Conservation (phyloP, 805 yeast genomes). For the Lachancea nothofagi region DNA sequence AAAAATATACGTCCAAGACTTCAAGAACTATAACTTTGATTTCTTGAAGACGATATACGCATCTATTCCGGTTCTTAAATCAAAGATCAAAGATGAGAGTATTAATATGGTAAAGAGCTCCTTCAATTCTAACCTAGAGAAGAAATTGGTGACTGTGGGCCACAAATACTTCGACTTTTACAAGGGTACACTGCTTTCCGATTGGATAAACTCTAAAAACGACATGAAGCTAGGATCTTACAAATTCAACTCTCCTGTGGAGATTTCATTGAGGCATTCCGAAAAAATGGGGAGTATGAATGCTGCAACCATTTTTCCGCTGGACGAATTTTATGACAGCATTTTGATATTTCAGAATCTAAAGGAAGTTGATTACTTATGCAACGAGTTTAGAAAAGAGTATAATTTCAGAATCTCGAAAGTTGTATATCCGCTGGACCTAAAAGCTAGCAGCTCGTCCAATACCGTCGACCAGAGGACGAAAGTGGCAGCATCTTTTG, state of each 20-base stretch:
- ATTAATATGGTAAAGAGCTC: constrained; percentile 60
- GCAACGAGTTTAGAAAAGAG: constrained; percentile 62
- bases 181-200: constrained; percentile 45
- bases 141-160: constrained; percentile 46
- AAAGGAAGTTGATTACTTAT: constrained; percentile 56
- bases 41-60: constrained; percentile 65
- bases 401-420: constrained; percentile 65
- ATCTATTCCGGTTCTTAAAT: constrained; percentile 70
- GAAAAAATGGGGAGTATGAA: constrained; percentile 38
- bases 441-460: constrained; percentile 32
- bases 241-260: constrained; percentile 83
- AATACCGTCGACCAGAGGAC: constrained; percentile 18
- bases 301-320: constrained; percentile 40
- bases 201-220: constrained; percentile 59
- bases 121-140: constrained; percentile 55
- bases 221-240: constrained; percentile 41
- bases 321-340: constrained; percentile 77
- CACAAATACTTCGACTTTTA: constrained; percentile 47
- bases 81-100: constrained; percentile 69
- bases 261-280: constrained; percentile 64
- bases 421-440: constrained; percentile 58
- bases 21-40: constrained; percentile 57
- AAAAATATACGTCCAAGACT: constrained; percentile 61
- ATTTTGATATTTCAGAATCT: constrained; percentile 74
- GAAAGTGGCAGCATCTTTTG: constrained; percentile 30